Evolutionary conservation across 2,329 filamentous ascomycete species (phyloP), one percentile per base, ranked within the genome.

Genomic region (Lasiodiplodia theobromae): DNA sequence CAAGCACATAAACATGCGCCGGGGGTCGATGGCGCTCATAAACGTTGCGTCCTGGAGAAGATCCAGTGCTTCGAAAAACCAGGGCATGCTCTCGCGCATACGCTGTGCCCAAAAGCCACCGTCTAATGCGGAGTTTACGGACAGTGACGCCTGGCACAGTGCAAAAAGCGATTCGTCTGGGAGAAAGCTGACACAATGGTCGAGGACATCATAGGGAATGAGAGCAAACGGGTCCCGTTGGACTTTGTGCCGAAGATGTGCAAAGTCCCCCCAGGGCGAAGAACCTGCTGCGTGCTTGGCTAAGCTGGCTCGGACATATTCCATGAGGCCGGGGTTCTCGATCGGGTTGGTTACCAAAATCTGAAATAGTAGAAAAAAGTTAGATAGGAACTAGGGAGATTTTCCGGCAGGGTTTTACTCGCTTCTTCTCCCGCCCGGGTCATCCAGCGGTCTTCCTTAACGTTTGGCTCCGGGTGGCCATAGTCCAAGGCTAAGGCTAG

Each of bases 1-100:
- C 14, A 75, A 40, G 72, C 75, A 77, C 14, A 76, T 63, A 31
- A 73, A 75, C 4, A 71, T 28, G 11, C 49, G 56, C 54, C 71
- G 71, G 51, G 51, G 71, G 53, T 75, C 66, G 28, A 10, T 4
- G 5, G 12, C n/a, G 25, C 25, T 4, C 21, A n/a, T 47, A 5
- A 60, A 14, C 21, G 8, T 6, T 2, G 23, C 6, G 21, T 62
- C 57, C 5, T 44, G 11, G 4, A 62, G 18, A 3, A 62, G 18
- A 1, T 8, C 2, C 4, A n/a, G 12, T 4, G 44, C 37, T 12
- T 62, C 57, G 40, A 62, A 60, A 18, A 60, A 60, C 56, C 56
- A 60, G 12, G 56, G 56, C 37, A 47, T 60, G n/a, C n/a, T 28
- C 3, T 10, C 16, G 14, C 37, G 23, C 10, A 25, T 6, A 4